Evolutionary conservation across 805 yeast genomes (phyloP), one percentile per base, ranked within the genome.

Genomic region (Candida endomychidarum): DNA sequence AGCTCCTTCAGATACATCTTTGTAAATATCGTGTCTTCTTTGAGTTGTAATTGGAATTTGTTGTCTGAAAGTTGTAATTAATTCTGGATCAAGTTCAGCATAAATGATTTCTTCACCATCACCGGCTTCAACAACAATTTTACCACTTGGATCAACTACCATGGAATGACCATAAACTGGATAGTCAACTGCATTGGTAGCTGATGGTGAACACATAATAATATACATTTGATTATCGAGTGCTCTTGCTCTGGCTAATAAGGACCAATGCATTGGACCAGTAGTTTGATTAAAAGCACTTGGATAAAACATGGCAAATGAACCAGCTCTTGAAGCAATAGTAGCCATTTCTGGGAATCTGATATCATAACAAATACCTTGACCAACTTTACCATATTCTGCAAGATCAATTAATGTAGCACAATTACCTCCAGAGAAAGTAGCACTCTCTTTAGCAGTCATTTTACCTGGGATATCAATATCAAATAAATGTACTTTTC

Each of bases 401-500:
- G 72, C 74, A 25, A 83, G 49, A 26, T 76, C 76, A 48, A 81
- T 73, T 8, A 86, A 80, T 0, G 96, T 86, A 30, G 89, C 82
- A 53, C 80, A 78, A 48, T 74, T 65, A 10, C 96, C 96, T 4
- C 86, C 84, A 5, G 83, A 70, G 41, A 89, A 66, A 2, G 83
- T 74, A 17, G 68, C 71, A 21, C 87, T 79, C 59, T 88, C 96
- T 56, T 81, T 77, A 67, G 89, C 89, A 12, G 86, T 75, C 58
- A 89, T 86, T 42, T 86, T 86, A 31, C 83, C 82, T 2, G 96
- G 96, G 15, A 42, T 39, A 87, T 87, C 51, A 85, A 90, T 44
- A 87, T 85, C 97, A 56, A 90, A 90, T 44, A 90, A 60, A 57
- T 90, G 97, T 4, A 80, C 87, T 57, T 90, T 90, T 51, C 96